phyloP scores from a whole-genome alignment of 2,329 filamentous ascomycete genomes.

The Aspergillus niger region DNA sequence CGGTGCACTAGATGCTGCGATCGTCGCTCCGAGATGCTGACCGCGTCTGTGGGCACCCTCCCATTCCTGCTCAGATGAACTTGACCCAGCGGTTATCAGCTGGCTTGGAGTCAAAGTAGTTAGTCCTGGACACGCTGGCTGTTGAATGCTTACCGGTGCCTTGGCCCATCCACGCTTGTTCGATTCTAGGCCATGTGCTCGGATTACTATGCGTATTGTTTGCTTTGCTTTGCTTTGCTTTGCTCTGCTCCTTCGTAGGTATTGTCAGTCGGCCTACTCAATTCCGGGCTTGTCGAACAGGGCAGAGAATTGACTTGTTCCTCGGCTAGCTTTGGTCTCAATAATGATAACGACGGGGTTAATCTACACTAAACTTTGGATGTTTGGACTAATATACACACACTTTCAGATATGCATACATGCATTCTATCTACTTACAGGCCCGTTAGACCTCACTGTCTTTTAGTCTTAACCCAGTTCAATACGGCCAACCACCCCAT shows the following conservation, averaged over 20 bases:
- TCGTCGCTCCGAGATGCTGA: neutral
- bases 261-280: neutral
- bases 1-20: neutral
- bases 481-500: neutral
- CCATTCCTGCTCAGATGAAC: neutral
- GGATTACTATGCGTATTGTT: neutral
- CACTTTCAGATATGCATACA: neutral
- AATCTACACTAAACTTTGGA: neutral
- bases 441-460: neutral
- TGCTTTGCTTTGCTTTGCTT: neutral
- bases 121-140: neutral
- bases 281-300: neutral
- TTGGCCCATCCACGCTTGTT: neutral
- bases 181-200: neutral
- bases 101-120: neutral
- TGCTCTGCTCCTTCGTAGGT: neutral
- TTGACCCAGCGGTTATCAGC: neutral
- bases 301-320: neutral
- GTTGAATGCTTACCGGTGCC: neutral
- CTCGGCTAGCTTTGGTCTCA: neutral
- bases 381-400: neutral
- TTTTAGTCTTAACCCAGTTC: neutral
- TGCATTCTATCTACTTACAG: neutral
- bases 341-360: neutral
- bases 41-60: neutral